phyloP scores from a whole-genome alignment of 2,329 filamentous ascomycete species.

The Simplicillium aogashimaense region DNA sequence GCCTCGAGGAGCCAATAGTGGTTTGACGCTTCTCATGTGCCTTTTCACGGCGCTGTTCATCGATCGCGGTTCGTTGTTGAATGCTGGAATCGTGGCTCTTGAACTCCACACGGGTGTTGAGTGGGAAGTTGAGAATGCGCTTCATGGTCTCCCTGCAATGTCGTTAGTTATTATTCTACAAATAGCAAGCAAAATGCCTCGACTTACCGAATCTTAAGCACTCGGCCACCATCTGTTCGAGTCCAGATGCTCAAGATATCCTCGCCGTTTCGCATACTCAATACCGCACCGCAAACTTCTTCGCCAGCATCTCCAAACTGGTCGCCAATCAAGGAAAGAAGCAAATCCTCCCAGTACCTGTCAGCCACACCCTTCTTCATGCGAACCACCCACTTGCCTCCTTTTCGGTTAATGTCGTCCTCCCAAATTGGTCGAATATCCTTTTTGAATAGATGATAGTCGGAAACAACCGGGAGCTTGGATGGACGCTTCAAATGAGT shows the following conservation, averaged over 20 bases:
- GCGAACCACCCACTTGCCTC: slow-evolving; percentile 94
- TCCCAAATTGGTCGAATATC: slow-evolving; percentile 97
- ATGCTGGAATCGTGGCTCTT: slow-evolving; percentile 96
- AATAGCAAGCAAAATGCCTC: neutral
- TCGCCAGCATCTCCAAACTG: slow-evolving; percentile 89
- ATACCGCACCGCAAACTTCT: slow-evolving; percentile 88
- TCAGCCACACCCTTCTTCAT: slow-evolving; percentile 96
- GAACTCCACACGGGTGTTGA: slow-evolving; percentile 86
- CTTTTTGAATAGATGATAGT: slow-evolving; percentile 97
- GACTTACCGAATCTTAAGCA: slow-evolving; percentile 87
- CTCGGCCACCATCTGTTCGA: slow-evolving; percentile 81
- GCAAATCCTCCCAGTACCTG: slow-evolving; percentile 90
- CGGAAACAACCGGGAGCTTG: slow-evolving; percentile 77
- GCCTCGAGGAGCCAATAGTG: slow-evolving; percentile 17
- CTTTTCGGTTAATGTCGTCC: slow-evolving; percentile 90
- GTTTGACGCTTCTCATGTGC: slow-evolving; percentile 32
- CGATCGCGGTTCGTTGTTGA: slow-evolving; percentile 79
- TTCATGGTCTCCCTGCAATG: slow-evolving; percentile 77
- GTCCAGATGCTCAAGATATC: slow-evolving; percentile 98
- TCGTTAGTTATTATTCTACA: slow-evolving; percentile 10
- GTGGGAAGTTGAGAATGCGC: slow-evolving; percentile 73
- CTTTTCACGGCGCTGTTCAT: slow-evolving; percentile 87
- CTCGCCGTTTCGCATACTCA: slow-evolving; percentile 90
- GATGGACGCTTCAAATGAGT: slow-evolving; percentile 85
- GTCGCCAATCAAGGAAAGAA: slow-evolving; percentile 85